These are phyloP conservation scores for Ceriops zippeliana DNA, from an alignment of 345 rosid genomes.

Conservation along the genomic window DNA sequence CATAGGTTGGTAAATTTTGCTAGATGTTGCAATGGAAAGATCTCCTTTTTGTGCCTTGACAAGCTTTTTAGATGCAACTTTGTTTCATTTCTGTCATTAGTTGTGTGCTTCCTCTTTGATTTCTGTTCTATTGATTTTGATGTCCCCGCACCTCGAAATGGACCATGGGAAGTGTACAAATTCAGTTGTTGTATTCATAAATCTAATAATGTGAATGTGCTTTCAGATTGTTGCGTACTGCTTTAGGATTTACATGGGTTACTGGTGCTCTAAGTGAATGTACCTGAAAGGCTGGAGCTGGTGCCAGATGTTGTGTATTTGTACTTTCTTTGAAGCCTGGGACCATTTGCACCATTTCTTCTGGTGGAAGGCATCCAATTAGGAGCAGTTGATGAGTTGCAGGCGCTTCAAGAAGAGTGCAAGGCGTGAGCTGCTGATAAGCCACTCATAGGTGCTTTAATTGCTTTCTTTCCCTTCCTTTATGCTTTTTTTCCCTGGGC, in stretches of 20 bases:
- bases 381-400: constrained; percentile 75
- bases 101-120: no score
- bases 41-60: no score
- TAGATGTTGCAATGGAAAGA: no score
- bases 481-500: constrained; percentile 8
- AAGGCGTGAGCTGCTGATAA: constrained; percentile 39
- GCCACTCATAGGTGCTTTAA: neutral
- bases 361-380: constrained; percentile 79
- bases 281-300: neutral
- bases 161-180: neutral
- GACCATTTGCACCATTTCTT: constrained; percentile 15
- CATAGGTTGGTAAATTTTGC: no score
- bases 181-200: neutral
- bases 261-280: neutral
- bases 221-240: neutral
- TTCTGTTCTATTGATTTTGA: no score
- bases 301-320: neutral
- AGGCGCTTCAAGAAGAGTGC: constrained; percentile 90
- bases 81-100: no score
- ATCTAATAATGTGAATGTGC: neutral
- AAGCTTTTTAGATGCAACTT: no score
- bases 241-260: neutral
- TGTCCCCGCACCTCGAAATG: neutral
- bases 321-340: neutral
- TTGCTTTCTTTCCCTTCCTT: neutral